A percentile compares a stretch with the other conserved stretches of the same genome.
phyloP scores from a whole-genome alignment of 1,284 basidiomycete species.

The Ganoderma sp. region DNA sequence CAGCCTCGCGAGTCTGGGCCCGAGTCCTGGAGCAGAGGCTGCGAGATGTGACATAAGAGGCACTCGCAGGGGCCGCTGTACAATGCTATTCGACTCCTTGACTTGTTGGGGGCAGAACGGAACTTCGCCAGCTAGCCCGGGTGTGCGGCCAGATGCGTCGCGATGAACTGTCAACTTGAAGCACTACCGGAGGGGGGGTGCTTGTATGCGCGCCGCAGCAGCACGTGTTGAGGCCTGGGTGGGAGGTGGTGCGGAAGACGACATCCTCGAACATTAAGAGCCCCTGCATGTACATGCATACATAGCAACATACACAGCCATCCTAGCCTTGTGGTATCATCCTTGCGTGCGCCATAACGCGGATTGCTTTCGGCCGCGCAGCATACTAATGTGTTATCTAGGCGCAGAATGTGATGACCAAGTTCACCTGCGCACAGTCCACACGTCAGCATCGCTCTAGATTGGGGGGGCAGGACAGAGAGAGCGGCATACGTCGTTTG shows the following conservation, averaged over 20 bases:
- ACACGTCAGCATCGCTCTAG: not conserved
- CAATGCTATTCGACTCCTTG: too few relatives aligned
- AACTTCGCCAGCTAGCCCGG: too few relatives aligned
- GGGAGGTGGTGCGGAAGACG: not conserved
- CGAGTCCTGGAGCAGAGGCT: too few relatives aligned
- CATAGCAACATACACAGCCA: not conserved
- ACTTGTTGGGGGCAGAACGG: too few relatives aligned
- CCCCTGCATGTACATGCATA: not conserved
- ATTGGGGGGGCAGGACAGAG: not conserved
- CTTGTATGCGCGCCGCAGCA: too few relatives aligned
- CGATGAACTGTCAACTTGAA: too few relatives aligned
- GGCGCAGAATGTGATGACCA: slow-evolving; percentile 45
- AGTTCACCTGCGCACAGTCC: slow-evolving; percentile 33
- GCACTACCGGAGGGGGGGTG: too few relatives aligned
- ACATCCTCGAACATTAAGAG: not conserved
- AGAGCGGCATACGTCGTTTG: slow-evolving; percentile 32
- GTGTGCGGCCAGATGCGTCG: too few relatives aligned
- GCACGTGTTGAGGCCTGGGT: too few relatives aligned
- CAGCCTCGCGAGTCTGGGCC: too few relatives aligned
- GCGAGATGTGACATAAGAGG: too few relatives aligned
- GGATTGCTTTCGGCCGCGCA: not conserved
- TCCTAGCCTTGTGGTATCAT: not conserved
- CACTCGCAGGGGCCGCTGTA: too few relatives aligned
- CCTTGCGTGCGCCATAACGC: not conserved
- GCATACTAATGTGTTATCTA: not conserved